phyloP scores from a whole-genome alignment of 495 filamentous ascomycete species.

The Neurospora intermedia region DNA sequence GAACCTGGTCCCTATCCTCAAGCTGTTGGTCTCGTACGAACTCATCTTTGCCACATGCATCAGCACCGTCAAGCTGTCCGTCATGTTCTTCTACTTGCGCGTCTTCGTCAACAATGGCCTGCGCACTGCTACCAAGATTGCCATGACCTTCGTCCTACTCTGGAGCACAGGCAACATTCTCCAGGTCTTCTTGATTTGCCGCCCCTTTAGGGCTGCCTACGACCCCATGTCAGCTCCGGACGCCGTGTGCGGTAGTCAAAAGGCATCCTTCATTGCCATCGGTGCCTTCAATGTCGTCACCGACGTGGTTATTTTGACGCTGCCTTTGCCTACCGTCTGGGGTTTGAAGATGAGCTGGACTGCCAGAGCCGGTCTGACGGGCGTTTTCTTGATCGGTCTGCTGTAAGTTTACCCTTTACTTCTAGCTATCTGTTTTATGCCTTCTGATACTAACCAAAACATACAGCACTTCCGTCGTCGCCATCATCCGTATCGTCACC shows the following conservation, averaged over 20 bases:
- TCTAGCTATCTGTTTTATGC: too few relatives aligned
- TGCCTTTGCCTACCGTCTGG: conserved; percentile 17
- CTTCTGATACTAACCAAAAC: neutral
- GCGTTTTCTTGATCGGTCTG: conserved; percentile 20
- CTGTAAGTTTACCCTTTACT: conserved; percentile 4
- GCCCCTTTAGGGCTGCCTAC: conserved; percentile 11
- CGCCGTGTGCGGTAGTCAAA: conserved; percentile 6
- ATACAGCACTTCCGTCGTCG: conserved; percentile 6
- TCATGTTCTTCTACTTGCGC: conserved; percentile 20
- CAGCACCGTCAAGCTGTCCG: conserved; percentile 15
- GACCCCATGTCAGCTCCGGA: conserved; percentile 4
- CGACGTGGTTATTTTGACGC: conserved; percentile 15
- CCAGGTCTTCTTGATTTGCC: conserved; percentile 16
- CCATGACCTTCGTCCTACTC: conserved; percentile 7
- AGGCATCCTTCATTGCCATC: conserved; percentile 13
- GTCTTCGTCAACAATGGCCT: conserved; percentile 14
- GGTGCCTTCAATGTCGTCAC: conserved; percentile 19
- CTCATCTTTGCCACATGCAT: conserved; percentile 11
- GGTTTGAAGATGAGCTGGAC: conserved; percentile 10
- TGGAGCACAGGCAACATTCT: conserved; percentile 14
- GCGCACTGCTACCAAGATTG: conserved; percentile 6
- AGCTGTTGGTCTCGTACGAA: conserved; percentile 15
- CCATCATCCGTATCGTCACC: conserved; percentile 20
- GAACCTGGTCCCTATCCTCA: conserved; percentile 10
- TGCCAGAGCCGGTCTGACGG: conserved; percentile 14